Conservation (phyloP, 108 stramenopile species). For the Cyclotella cryptica region DNA sequence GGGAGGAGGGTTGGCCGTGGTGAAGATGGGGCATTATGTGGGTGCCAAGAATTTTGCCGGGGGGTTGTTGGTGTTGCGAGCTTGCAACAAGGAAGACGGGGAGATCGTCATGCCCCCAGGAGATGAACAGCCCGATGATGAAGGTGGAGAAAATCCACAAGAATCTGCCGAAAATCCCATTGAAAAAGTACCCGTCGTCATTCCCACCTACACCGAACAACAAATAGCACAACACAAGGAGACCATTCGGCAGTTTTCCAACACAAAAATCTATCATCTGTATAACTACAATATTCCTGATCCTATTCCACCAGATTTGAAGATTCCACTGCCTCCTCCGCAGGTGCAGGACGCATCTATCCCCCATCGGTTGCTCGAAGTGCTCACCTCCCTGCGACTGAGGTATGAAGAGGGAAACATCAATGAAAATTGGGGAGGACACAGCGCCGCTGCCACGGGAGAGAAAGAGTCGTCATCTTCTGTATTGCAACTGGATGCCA, state of each 20-base stretch:
- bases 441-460: constrained; percentile 40
- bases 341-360: constrained; percentile 36
- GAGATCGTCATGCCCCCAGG: neutral
- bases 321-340: constrained; percentile 34
- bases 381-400: constrained; percentile 38
- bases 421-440: constrained; percentile 31
- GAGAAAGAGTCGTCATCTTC: neutral
- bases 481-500: constrained; percentile 25
- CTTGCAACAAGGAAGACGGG: neutral
- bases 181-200: neutral
- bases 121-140: constrained; percentile 4
- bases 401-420: constrained; percentile 23
- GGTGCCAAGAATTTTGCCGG: constrained; percentile 45
- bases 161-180: neutral
- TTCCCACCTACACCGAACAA: constrained; percentile 17
- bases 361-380: constrained; percentile 30
- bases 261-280: constrained; percentile 30
- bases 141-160: neutral
- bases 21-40: constrained; percentile 37
- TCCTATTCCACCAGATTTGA: constrained; percentile 54
- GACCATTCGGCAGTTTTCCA: constrained; percentile 26
- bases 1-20: constrained; percentile 37
- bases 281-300: constrained; percentile 45
- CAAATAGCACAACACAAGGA: constrained; percentile 30
- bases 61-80: constrained; percentile 23